phyloP scores from a whole-genome alignment of 2,329 filamentous ascomycete species.

The Metarhizium album region DNA sequence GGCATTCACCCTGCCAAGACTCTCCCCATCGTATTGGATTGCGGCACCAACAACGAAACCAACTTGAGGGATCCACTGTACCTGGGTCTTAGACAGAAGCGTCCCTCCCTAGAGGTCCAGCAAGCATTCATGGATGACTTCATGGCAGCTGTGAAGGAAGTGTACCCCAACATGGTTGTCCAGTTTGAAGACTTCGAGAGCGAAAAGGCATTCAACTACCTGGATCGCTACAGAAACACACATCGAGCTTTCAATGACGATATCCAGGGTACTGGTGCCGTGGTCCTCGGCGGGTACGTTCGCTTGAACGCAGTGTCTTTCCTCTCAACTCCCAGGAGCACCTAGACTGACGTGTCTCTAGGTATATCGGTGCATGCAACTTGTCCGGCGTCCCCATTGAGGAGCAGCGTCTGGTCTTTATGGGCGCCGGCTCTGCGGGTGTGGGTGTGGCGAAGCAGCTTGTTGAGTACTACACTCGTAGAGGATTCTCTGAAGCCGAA shows the following conservation, averaged over 20 bases:
- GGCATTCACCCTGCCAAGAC: conserved; percentile 86
- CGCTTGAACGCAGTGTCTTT: not conserved
- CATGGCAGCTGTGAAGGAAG: conserved; percentile 80
- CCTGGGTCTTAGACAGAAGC: conserved; percentile 77
- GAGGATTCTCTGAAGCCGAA: conserved; percentile 77
- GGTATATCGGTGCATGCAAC: conserved; percentile 65
- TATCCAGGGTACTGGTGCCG: conserved; percentile 92
- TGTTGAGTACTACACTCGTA: conserved; percentile 90
- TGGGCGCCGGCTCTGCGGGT: conserved; percentile 90
- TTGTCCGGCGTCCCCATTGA: conserved; percentile 74
- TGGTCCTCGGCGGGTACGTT: conserved; percentile 71
- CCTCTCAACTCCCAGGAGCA: not conserved
- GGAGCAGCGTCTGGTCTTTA: conserved; percentile 91
- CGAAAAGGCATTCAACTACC: conserved; percentile 77
- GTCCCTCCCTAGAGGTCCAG: conserved; percentile 67
- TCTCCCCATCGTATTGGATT: conserved; percentile 58
- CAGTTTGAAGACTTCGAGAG: conserved; percentile 99
- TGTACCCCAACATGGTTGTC: conserved; percentile 57
- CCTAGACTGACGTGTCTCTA: conserved; percentile 44
- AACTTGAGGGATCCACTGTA: conserved; percentile 67
- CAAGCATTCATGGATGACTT: conserved; percentile 93
- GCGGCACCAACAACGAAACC: conserved; percentile 54
- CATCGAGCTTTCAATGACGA: conserved; percentile 99
- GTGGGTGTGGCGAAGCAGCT: conserved; percentile 97
- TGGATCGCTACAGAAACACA: conserved; percentile 76